Base-by-base conservation (phyloP, 306 rosid species). In the Morella rubra region DNA sequence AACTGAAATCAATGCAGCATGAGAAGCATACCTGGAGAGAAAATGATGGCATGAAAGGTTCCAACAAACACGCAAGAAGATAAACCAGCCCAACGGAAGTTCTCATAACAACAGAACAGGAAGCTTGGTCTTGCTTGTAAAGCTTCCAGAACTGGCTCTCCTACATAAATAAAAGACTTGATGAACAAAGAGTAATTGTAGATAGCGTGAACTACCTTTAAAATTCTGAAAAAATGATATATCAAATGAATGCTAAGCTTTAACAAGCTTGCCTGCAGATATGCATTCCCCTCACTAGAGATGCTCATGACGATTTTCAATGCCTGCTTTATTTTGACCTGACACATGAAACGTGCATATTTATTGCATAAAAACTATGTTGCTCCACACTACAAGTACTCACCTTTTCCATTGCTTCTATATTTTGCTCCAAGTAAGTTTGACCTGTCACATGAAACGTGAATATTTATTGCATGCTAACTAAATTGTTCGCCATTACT, bases 261-360 rank as follows among this genome's bases (percentile, higher is more conserved):
- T 73, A 44, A 78, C 62, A 82, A 46, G 54, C 87, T 56, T 84
- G 92, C 98, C 90, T 95, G 97, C 78, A 95, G 83, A 87, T 92
- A 95, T 58, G 87, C 86, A 60, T 95, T 95, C 73, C 99, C 99
- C 77, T 95, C 97, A 6, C 87, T 81, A 6, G 99, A 92, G 78
- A 95, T 88, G 83, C 86, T 85, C 97, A 95, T 95, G 40, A 96
- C 97, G 67, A 79, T 73, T 89, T 87, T 95, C 79, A 95, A 80
- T 18, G 97, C 99, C 86, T 95, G 97, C 83, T 95, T 95, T 60
- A 95, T 87, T 82, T 92, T 95, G 75, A 95, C 99, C 99, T 95
- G 77, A 27, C 70, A 77, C 24, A 74, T 76, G 62, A 73, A 73
- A 78, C 9, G 51, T 51, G 65, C 37, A 32, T 32, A 32, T 32